Percentiles rank a stretch among this genome's conserved stretches.
These are phyloP conservation scores for Orbilia javanica DNA, from an alignment of 2,329 filamentous ascomycete genomes.

Conservation along the genomic window DNA sequence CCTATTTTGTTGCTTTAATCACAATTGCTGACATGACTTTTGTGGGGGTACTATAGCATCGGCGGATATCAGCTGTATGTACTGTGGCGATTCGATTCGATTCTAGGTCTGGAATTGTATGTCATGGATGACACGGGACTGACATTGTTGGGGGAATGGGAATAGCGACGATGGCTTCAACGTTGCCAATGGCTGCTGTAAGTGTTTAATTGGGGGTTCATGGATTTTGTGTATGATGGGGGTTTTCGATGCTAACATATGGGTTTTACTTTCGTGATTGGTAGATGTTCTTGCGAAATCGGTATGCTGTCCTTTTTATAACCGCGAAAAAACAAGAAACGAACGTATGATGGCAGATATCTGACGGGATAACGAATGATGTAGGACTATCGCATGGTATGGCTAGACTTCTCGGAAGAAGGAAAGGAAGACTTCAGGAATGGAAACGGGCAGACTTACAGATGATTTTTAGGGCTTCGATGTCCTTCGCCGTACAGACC, in stretches of 20 bases:
- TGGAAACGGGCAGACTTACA: neutral
- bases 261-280: neutral
- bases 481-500: slow-evolving; percentile 55
- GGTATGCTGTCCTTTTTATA: slow-evolving; percentile 6
- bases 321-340: too few species aligned
- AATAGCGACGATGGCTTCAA: slow-evolving; percentile 52
- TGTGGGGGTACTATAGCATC: slow-evolving; percentile 30
- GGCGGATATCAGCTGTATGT: slow-evolving; percentile 38
- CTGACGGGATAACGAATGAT: slow-evolving; percentile 5
- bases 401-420: neutral
- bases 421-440: too few species aligned
- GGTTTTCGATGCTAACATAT: neutral
- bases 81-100: too few species aligned
- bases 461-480: slow-evolving; percentile 45
- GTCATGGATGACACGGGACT: neutral
- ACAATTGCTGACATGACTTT: neutral
- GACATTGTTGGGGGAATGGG: neutral
- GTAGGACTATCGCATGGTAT: slow-evolving; percentile 44
- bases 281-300: slow-evolving; percentile 55
- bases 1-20: neutral
- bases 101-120: neutral
- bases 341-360: too few species aligned
- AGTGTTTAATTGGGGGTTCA: too few species aligned
- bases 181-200: slow-evolving; percentile 53
- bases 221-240: too few species aligned